A percentile compares a stretch with the other conserved stretches of the same genome.
These are phyloP conservation scores for Vigna trinervia DNA, from an alignment of 306 rosid species.

Conservation along the genomic window DNA sequence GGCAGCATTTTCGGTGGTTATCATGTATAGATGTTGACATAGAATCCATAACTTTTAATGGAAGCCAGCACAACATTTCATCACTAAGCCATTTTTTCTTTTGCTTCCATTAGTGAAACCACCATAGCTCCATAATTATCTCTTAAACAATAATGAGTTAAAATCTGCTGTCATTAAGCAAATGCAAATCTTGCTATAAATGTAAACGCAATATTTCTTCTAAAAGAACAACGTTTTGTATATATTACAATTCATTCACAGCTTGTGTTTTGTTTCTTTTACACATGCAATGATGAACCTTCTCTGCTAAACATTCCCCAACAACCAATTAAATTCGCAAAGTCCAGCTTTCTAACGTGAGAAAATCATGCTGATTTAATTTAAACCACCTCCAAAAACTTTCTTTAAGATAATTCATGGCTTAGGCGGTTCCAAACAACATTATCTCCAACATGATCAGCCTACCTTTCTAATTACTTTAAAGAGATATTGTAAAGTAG, in stretches of 20 bases:
- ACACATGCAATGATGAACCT: constrained; percentile 34
- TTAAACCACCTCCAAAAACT: neutral
- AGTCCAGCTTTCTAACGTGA: constrained; percentile 46
- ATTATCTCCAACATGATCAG: constrained; percentile 44
- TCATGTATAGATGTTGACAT: too few relatives aligned
- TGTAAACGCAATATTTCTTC: constrained; percentile 17
- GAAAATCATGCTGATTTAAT: constrained; percentile 7
- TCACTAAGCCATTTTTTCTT: too few relatives aligned
- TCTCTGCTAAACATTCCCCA: constrained; percentile 36
- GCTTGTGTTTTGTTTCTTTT: neutral
- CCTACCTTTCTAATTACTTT: constrained; percentile 53
- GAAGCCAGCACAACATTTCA: too few relatives aligned
- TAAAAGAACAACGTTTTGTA: constrained; percentile 36
- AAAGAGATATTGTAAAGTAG: constrained; percentile 32
- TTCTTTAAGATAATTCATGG: constrained; percentile 24
- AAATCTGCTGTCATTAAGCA: neutral
- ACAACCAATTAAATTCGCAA: constrained; percentile 39
- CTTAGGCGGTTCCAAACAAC: constrained; percentile 49
- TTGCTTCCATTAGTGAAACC: too few relatives aligned
- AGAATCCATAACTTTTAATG: too few relatives aligned
- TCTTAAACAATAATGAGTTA: neutral
- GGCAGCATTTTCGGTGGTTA: too few relatives aligned
- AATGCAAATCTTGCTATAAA: neutral
- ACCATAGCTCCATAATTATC: too few relatives aligned
- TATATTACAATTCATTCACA: constrained; percentile 17